phyloP scores from a whole-genome alignment of 73 alveolate genomes.

The Tetrahymena thermophila region DNA sequence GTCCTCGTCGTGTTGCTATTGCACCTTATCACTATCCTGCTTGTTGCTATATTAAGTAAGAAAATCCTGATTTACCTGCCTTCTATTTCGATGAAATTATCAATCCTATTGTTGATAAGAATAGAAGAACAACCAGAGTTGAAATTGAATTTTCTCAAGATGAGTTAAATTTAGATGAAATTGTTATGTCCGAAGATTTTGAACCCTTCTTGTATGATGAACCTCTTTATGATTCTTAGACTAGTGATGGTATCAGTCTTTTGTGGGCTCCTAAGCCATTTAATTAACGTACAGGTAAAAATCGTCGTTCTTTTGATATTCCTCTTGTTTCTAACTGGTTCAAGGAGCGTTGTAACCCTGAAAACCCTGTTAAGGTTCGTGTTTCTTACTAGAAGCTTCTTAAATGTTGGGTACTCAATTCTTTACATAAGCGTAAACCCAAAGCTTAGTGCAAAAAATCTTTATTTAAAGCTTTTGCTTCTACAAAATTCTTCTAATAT shows the following conservation, averaged over 20 bases:
- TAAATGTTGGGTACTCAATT: constrained; percentile 97
- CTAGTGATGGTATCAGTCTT: constrained; percentile 88
- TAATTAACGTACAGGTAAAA: constrained; percentile 95
- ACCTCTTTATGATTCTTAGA: constrained; percentile 89
- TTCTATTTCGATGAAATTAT: constrained; percentile 96
- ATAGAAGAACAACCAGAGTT: constrained; percentile 52
- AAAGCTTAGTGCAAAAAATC: constrained; percentile 91
- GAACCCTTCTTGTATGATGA: constrained; percentile 82
- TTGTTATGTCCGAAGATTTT: constrained; percentile 57
- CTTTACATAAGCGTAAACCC: constrained; percentile 94
- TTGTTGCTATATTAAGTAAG: constrained; percentile 79
- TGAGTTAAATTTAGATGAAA: constrained; percentile 66
- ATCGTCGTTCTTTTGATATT: constrained; percentile 97
- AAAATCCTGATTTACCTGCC: constrained; percentile 84
- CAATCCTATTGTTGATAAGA: constrained; percentile 96
- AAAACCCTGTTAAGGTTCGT: constrained; percentile 98
- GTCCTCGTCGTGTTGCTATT: constrained; percentile 98
- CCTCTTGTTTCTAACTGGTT: constrained; percentile 98
- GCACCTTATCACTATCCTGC: constrained; percentile 97
- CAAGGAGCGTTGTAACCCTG: constrained; percentile 97
- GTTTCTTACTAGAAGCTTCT: constrained; percentile 97
- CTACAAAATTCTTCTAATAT: constrained; percentile 97
- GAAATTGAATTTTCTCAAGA: constrained; percentile 56
- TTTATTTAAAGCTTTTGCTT: constrained; percentile 94
- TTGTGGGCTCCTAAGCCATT: constrained; percentile 99